Percentiles rank a stretch among this genome's conserved stretches.
Evolutionary conservation across 2,329 filamentous ascomycete species (phyloP).

Genomic region (Phoma herbarum): DNA sequence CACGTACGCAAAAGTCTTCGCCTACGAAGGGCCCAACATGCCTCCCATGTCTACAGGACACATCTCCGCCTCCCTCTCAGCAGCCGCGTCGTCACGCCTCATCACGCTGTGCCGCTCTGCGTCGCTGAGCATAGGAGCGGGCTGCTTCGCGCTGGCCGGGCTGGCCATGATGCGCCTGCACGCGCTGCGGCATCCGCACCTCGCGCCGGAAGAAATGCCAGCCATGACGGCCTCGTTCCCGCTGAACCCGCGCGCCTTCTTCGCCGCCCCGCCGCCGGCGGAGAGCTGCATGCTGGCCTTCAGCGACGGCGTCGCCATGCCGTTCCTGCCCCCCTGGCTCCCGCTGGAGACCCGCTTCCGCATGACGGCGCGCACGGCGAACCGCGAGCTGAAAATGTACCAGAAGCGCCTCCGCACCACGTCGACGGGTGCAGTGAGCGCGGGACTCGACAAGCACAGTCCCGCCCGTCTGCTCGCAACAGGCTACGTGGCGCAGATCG

Average conservation of each 20-base stretch:
- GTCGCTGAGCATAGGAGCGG: constrained; percentile 54
- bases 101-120: constrained; percentile 52
- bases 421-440: neutral
- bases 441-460: constrained; percentile 47
- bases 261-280: constrained; percentile 49
- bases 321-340: constrained; percentile 50
- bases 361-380: constrained; percentile 56
- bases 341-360: constrained; percentile 50
- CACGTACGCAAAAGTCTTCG: constrained; percentile 49
- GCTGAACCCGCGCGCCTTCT: constrained; percentile 57
- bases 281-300: constrained; percentile 60
- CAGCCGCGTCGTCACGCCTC: constrained; percentile 45
- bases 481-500: constrained; percentile 54
- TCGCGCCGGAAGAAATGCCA: constrained; percentile 18
- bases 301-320: constrained; percentile 57
- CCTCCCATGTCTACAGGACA: constrained; percentile 53
- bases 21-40: constrained; percentile 45
- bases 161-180: constrained; percentile 59
- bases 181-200: constrained; percentile 44
- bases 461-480: constrained; percentile 54
- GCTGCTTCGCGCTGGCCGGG: constrained; percentile 57
- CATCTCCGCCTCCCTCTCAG: constrained; percentile 44
- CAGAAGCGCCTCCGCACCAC: constrained; percentile 52
- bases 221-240: constrained; percentile 58
- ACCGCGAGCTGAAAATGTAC: constrained; percentile 55